Base-by-base conservation (phyloP, 306 rosid species). In the Gastrolobium bilobum region DNA sequence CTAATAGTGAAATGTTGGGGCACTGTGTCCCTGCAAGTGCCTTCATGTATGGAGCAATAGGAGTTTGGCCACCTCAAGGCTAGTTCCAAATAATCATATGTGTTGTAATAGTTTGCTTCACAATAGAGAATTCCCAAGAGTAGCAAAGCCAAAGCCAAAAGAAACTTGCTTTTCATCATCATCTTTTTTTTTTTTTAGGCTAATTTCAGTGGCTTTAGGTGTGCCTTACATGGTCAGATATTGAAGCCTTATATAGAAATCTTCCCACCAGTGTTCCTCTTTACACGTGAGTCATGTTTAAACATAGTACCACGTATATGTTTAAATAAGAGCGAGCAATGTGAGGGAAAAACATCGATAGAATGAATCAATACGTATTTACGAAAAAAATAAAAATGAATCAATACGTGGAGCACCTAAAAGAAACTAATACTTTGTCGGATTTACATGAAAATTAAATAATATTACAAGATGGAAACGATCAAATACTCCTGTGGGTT, bases 31-130 rank as follows among this genome's bases (percentile, higher is more conserved):
- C 69, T 63, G 7, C 69, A 63, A 39, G 30, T 50, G 40, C 69
- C 69, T 3, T 63, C 69, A 15, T 63, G 69, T 14, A 50, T 63
- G 2, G 39, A 63, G 34, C 69, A 63, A 39, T 38, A 63, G 1
- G 50, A 14, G 34, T 63, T 63, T 39, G 69, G 69, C 69, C 69
- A 63, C 69, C 34, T 63, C 40, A 63, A 63, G 50, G 34, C 33
- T 63, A 63, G n/a, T 63, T 39, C n/a, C 3, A 63, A 8, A 20
- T 63, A 63, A 4, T 63, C 69, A 1, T 39, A 63, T 38, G 69
- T 1, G n/a, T 14, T 38, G 50, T 14, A 14, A 37, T 61, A 0
- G 0, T 63, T 5, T 63, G 69, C 69, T 7, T 37, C 69, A 63
- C 69, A 63, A 7, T 63, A 7, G 1, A 63, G 69, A 38, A 63